phyloP scores from a whole-genome alignment of 148 eudicot genomes.

The Diospyros kaki region DNA sequence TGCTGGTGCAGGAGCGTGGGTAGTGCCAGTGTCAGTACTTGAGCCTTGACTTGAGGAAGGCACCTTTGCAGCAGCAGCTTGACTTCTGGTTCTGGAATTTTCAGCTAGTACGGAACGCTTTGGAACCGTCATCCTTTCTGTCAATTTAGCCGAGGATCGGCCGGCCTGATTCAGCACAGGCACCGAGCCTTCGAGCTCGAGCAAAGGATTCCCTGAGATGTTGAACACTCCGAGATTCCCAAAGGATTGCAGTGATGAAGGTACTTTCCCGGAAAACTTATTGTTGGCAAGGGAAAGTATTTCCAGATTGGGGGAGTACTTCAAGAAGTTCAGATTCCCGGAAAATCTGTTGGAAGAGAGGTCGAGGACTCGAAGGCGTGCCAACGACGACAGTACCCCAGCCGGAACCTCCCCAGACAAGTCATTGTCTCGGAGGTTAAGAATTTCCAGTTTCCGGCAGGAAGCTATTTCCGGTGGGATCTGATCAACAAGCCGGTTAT shows the following conservation, averaged over 20 bases:
- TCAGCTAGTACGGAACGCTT: conserved; percentile 49
- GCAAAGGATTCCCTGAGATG: conserved; percentile 60
- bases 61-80: background rate
- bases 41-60: conserved; percentile 4
- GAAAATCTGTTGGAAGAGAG: conserved; percentile 55
- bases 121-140: conserved; percentile 27
- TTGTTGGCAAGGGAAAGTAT: conserved; percentile 55
- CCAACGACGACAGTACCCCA: conserved; percentile 44
- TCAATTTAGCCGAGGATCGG: conserved; percentile 29
- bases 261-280: conserved; percentile 61
- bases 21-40: background rate
- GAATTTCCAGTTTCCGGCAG: conserved; percentile 62
- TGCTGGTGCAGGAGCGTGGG: conserved; percentile 33
- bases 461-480: conserved; percentile 53
- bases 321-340: conserved; percentile 66
- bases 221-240: conserved; percentile 54
- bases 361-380: conserved; percentile 64
- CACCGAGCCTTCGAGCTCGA: conserved; percentile 33
- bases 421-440: conserved; percentile 52
- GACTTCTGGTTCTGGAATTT: conserved; percentile 16
- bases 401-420: conserved; percentile 60
- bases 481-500: conserved; percentile 50
- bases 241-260: conserved; percentile 56
- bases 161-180: conserved; percentile 37
- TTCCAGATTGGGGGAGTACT: conserved; percentile 70